Evolutionary conservation across 2,329 filamentous ascomycete genomes (phyloP), one percentile per base, ranked within the genome.

Genomic region (Daldinia sp.): DNA sequence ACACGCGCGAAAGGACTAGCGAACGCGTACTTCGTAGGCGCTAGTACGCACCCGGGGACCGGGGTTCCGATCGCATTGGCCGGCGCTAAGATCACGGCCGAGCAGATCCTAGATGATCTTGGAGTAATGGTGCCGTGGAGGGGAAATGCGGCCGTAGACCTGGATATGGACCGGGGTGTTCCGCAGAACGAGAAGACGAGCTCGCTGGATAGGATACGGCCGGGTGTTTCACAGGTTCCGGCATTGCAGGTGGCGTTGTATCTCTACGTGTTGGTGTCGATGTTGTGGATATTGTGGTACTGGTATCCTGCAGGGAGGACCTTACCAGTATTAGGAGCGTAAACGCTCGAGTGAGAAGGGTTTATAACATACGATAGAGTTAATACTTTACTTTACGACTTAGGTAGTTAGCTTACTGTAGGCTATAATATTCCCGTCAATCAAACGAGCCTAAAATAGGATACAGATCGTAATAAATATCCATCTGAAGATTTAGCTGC

Each of bases 1-100:
- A 91, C 88, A 0, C 81, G 82, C 70, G 82, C 90, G 35, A 73
- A 80, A 4, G 82, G 81, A 4, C 80, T 90, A 18, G 71, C 80
- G 12, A 81, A 82, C 2, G 78, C 89, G 26, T 93, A 92, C 75
- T 93, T 93, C 75, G 92, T 93, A 0, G 91, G 91, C 37, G 91
- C 91, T 1, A 91, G 88, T 74, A 92, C 91, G 20, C 91, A 94
- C 80, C 91, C 92, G 0, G 92, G 92, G 1, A 93, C 91, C 0
- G 91, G 91, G 0, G 91, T 93, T 20, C 92, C 92, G 2, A 92
- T 93, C 63, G 89, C 90, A 28, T 80, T 93, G 9, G 90, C 90
- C 0, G 91, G 91, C 0, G 88, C 89, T 7, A 91, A 89, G 77
- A 84, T 93, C 63, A 83, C 82, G 10, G 73, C 80, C 0, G 82